Evolutionary conservation across 371 early-diverging fungal species (phyloP), one percentile per base, ranked within the genome.

Genomic region (Actinomortierella ambigua): DNA sequence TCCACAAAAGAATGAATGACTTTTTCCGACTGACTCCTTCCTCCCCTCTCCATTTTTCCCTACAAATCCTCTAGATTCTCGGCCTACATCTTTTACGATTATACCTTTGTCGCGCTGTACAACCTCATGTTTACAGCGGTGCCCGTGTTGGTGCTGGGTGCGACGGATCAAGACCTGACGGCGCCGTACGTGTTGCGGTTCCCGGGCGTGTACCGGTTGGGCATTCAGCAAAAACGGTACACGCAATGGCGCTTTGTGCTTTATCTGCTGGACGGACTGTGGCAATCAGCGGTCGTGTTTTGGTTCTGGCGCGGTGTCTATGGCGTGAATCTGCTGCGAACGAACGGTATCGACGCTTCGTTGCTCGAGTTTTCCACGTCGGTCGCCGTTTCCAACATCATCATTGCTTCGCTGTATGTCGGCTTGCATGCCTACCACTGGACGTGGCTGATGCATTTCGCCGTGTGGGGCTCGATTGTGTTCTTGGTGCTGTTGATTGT

Each of bases 1-100:
- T 15, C 49, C 34, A 52, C 40, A n/a, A n/a, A n/a, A n/a, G n/a
- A n/a, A n/a, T n/a, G n/a, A n/a, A n/a, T n/a, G n/a, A n/a, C n/a
- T n/a, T n/a, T n/a, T n/a, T n/a, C n/a, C n/a, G 2, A 18, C 41
- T 61, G 14, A 41, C n/a, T 9, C 22, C 13, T 2, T 24, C 8
- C 13, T 49, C 41, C 22, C 17, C 59, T 29, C 48, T 42, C 28
- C 43, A 17, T 17, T 47, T 20, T 47, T 48, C 29, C 20, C 4
- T 23, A 18, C 5, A 47, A n/a, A n/a, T n/a, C n/a, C n/a, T n/a
- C n/a, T 76, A 81, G 81, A 18, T 89, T 88, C 78, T 92, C 95
- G 3, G 95, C 90, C 22, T 90, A 87, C 59, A 76, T 93, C 56
- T 91, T 94, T 64, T 95, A 92, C 60, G 95, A 97, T 54, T 95